Evolutionary conservation across 257 asterid species (phyloP).

Genomic region (Pogostemon cablin): DNA sequence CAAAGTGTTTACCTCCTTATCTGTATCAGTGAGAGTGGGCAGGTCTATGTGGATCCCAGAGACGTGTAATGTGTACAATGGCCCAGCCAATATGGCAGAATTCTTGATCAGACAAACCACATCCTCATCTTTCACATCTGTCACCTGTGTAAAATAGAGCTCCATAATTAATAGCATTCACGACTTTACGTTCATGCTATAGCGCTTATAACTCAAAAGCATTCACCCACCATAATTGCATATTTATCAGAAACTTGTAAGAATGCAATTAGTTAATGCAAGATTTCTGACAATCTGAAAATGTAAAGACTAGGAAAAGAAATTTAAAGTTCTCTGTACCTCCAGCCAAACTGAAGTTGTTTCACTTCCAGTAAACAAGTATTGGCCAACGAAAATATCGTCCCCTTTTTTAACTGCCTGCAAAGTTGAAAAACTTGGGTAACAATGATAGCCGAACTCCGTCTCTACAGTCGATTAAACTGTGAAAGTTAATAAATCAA

Average conservation of each 20-base stretch:
- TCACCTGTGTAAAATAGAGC: constrained; percentile 54
- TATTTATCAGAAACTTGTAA: constrained; percentile 26
- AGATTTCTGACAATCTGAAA: neutral
- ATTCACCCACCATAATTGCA: neutral
- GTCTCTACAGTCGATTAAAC: too few species aligned
- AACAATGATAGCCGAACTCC: neutral
- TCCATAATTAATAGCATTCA: constrained; percentile 18
- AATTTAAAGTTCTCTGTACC: constrained; percentile 36
- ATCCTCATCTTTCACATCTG: constrained; percentile 72
- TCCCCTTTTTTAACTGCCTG: constrained; percentile 59
- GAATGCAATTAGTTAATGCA: neutral
- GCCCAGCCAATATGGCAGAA: constrained; percentile 81
- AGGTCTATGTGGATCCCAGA: constrained; percentile 72
- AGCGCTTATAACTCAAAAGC: neutral
- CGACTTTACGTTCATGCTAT: neutral
- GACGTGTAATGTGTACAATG: constrained; percentile 84
- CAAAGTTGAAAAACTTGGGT: constrained; percentile 11
- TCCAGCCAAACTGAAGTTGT: constrained; percentile 68
- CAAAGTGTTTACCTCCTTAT: constrained; percentile 68
- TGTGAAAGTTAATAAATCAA: neutral
- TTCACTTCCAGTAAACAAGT: constrained; percentile 68
- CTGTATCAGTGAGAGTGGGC: constrained; percentile 85
- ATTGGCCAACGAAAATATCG: constrained; percentile 65
- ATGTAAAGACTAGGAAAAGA: neutral
- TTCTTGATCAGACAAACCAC: constrained; percentile 82